phyloP scores from a whole-genome alignment of 2,329 filamentous ascomycete genomes.

The Fusarium pininemorale region DNA sequence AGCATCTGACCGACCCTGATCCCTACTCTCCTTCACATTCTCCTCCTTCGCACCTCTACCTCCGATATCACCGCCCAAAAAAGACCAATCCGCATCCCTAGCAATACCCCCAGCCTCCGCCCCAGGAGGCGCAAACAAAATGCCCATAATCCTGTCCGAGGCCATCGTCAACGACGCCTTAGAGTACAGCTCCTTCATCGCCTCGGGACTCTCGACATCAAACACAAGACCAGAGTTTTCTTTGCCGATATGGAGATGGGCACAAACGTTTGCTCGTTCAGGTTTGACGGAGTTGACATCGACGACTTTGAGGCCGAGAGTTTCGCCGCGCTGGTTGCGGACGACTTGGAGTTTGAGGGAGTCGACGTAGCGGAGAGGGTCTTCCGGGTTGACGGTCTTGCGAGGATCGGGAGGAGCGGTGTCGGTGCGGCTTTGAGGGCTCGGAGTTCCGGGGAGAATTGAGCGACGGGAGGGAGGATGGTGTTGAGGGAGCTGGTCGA shows the following conservation, averaged over 20 bases:
- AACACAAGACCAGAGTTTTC: slow-evolving; percentile 10
- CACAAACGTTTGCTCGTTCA: neutral
- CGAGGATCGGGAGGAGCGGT: too few species aligned
- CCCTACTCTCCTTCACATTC: neutral
- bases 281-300: neutral
- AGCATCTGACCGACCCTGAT: neutral
- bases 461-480: neutral
- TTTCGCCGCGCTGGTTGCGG: neutral
- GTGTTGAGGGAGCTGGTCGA: neutral
- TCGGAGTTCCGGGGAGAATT: neutral
- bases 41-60: neutral
- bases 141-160: neutral
- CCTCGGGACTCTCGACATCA: neutral
- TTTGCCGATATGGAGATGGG: neutral
- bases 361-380: slow-evolving; percentile 8
- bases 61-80: neutral
- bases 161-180: neutral
- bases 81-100: slow-evolving; percentile 10
- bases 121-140: slow-evolving; percentile 13
- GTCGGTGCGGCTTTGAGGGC: neutral
- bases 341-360: slow-evolving; percentile 10
- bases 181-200: neutral
- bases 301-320: neutral
- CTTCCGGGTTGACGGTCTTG: too few species aligned
- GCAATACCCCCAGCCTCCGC: neutral